Evolutionary conservation across 305 asterid genomes (phyloP).

Genomic region (Striga hermonthica): DNA sequence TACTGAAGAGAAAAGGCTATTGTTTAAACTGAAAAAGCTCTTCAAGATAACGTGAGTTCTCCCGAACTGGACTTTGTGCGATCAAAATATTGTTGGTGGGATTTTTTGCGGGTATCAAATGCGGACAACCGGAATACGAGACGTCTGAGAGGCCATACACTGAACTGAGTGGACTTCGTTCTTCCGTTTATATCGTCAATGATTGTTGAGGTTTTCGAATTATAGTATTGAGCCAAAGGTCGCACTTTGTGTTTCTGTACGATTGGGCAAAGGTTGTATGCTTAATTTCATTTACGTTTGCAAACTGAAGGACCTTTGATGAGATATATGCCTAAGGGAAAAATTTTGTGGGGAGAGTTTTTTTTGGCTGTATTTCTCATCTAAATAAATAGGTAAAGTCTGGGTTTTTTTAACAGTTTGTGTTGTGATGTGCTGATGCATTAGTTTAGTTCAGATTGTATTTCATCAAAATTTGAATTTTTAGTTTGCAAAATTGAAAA

Average conservation of each 20-base stretch:
- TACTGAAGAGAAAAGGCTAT: slow-evolving; percentile 66
- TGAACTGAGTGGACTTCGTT: slow-evolving; percentile 7
- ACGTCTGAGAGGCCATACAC: neutral
- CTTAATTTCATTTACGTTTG: neutral
- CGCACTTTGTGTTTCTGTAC: too few species aligned
- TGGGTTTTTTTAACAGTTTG: too few species aligned
- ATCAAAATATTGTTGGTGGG: neutral
- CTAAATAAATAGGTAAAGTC: too few species aligned
- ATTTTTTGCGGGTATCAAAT: slow-evolving; percentile 23
- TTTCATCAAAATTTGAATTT: too few species aligned
- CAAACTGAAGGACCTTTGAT: slow-evolving; percentile 12
- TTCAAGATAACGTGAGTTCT: slow-evolving; percentile 64
- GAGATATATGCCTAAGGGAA: slow-evolving; percentile 22
- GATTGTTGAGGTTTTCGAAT: slow-evolving; percentile 5
- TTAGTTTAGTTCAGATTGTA: too few species aligned
- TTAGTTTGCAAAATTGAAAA: too few species aligned
- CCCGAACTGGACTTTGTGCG: neutral
- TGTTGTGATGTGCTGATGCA: too few species aligned
- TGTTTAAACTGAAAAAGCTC: slow-evolving; percentile 66
- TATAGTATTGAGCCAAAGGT: too few species aligned
- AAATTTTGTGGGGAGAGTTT: too few species aligned
- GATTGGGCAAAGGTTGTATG: neutral
- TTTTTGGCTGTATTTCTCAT: too few species aligned
- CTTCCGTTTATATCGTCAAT: neutral
- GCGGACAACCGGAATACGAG: slow-evolving; percentile 27